These are phyloP conservation scores for Cairneyella variabilis DNA, from an alignment of 495 filamentous ascomycete species.

Conservation along the genomic window DNA sequence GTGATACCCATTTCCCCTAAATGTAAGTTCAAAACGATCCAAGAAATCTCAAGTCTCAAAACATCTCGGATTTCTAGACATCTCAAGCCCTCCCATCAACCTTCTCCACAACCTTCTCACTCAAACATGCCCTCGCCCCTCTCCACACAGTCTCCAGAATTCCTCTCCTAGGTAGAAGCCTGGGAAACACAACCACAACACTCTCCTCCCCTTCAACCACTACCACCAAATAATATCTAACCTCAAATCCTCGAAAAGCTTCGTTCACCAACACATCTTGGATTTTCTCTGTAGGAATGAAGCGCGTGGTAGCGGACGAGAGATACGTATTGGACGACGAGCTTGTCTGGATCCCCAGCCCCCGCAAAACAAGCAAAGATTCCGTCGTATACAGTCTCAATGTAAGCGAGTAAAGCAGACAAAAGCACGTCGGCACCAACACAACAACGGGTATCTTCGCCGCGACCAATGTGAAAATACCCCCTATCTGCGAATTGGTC, in stretches of 20 bases:
- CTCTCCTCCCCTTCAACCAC: constrained; percentile 88
- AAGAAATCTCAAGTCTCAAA: no score
- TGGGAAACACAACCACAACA: constrained; percentile 90
- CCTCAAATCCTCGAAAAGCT: constrained; percentile 90
- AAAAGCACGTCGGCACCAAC: constrained; percentile 9
- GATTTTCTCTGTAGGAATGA: constrained; percentile 90
- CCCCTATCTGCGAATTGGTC: constrained; percentile 4
- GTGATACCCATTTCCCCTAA: no score
- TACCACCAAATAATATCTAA: constrained; percentile 83
- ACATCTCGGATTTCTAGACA: no score
- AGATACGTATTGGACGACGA: constrained; percentile 63
- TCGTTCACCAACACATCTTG: constrained; percentile 93
- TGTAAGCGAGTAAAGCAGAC: constrained; percentile 32
- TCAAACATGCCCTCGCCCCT: constrained; percentile 70
- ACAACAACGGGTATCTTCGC: constrained; percentile 6
- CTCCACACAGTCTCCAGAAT: constrained; percentile 86
- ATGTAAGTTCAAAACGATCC: no score
- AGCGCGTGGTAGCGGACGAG: constrained; percentile 62
- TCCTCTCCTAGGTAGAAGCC: constrained; percentile 62
- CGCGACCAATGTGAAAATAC: constrained; percentile 5
- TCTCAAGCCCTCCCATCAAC: neutral
- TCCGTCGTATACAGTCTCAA: constrained; percentile 60
- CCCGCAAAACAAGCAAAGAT: constrained; percentile 80
- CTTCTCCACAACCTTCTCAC: constrained; percentile 50
- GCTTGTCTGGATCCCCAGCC: constrained; percentile 86